A percentile compares a stretch with the other conserved stretches of the same genome.
Conservation (phyloP, 1,139 yeast species). For the Meyerozyma smithsonii region DNA sequence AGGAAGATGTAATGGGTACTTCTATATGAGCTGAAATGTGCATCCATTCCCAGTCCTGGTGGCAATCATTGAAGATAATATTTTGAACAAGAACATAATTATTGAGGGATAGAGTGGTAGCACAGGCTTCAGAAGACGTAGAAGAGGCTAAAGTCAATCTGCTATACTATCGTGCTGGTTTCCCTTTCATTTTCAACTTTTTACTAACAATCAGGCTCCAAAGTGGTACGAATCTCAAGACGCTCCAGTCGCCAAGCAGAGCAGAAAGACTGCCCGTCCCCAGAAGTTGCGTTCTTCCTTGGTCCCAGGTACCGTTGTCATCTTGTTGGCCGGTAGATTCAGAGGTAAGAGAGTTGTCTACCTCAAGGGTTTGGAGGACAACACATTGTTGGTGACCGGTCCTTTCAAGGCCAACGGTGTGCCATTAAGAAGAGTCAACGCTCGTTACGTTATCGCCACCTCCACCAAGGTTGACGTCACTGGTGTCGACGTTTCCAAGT, state of each 20-base stretch:
- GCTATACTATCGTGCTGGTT: neutral
- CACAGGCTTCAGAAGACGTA: too few relatives aligned
- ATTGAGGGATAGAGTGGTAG: too few relatives aligned
- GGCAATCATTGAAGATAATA: neutral
- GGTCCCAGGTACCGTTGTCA: conserved; percentile 98
- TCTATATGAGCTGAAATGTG: neutral
- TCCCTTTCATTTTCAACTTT: neutral
- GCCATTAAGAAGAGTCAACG: conserved; percentile 98
- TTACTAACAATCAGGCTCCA: conserved; percentile 53
- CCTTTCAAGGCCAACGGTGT: conserved; percentile 99
- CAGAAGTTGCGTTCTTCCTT: conserved; percentile 95
- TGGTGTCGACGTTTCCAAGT: conserved; percentile 84
- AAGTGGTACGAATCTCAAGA: conserved; percentile 97
- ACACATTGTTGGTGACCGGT: conserved; percentile 96
- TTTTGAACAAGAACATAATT: neutral
- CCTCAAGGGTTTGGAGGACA: conserved; percentile 97
- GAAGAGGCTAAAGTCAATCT: neutral
- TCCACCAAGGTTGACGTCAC: conserved; percentile 84
- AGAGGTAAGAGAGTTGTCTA: conserved; percentile 99
- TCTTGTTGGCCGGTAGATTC: conserved; percentile 99
- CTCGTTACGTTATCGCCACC: conserved; percentile 99
- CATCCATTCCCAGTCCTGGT: neutral
- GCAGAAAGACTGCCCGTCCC: conserved; percentile 91
- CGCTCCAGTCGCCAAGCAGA: conserved; percentile 78
- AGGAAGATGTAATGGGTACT: neutral